These are phyloP conservation scores for Termitomyces heimii DNA, from an alignment of 768 basidiomycete species.

Conservation along the genomic window DNA sequence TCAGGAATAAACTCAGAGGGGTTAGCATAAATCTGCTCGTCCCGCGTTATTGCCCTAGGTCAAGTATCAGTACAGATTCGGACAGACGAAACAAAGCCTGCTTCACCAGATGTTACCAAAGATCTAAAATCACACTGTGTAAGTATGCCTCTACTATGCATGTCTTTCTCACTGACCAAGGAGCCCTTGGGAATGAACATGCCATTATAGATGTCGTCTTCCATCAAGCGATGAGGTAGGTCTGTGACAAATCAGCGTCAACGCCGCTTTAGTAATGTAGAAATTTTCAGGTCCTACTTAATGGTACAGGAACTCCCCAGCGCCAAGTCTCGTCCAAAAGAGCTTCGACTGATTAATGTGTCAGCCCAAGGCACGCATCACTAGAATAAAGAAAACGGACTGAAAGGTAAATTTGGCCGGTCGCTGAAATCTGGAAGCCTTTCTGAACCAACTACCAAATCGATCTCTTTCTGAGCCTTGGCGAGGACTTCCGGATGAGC, in stretches of 20 bases:
- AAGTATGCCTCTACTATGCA: conserved; percentile 1
- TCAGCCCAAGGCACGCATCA: not conserved
- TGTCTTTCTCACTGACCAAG: conserved; percentile 28
- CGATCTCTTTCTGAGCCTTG: conserved; percentile 63
- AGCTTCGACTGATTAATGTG: conserved; percentile 33
- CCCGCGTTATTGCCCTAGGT: conserved; percentile 40
- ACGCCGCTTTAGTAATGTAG: not conserved
- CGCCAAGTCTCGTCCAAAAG: conserved; percentile 50
- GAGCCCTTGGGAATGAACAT: conserved; percentile 60
- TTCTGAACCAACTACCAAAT: conserved; percentile 46
- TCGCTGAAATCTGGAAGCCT: conserved; percentile 59
- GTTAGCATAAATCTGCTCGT: conserved; percentile 45
- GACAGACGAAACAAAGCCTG: not conserved
- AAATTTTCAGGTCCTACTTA: conserved; percentile 32
- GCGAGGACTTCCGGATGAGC: conserved; percentile 48
- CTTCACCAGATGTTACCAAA: conserved; percentile 60
- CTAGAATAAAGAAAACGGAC: conserved; percentile 21
- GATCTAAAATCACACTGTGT: conserved; percentile 19
- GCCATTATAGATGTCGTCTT: conserved; percentile 58
- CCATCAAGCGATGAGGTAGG: conserved; percentile 59
- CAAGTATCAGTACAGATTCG: not conserved
- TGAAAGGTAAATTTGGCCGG: conserved; percentile 48
- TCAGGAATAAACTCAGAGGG: conserved; percentile 48
- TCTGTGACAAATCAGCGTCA: conserved; percentile 26
- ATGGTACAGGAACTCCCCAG: conserved; percentile 53